Percentiles rank a stretch among this genome's conserved stretches.
Conservation (phyloP, 2,329 filamentous ascomycete genomes). For the Anisogramma anomala region DNA sequence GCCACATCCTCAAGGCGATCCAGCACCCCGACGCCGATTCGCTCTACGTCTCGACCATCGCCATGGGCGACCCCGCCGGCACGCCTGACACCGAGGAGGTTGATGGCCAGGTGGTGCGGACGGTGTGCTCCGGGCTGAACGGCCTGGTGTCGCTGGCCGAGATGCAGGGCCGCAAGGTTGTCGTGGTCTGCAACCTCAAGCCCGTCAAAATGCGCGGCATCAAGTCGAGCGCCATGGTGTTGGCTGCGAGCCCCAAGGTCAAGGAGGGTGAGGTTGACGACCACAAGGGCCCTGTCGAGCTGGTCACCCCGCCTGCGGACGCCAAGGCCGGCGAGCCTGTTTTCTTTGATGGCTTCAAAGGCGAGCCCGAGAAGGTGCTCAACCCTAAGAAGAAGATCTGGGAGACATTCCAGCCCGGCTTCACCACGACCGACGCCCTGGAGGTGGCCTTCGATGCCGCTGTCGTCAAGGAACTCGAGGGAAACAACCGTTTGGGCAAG, state of each 20-base stretch:
- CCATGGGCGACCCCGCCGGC: conserved; percentile 77
- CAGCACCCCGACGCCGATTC: conserved; percentile 96
- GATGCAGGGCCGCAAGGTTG: conserved; percentile 92
- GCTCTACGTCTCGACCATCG: conserved; percentile 89
- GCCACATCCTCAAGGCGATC: conserved; percentile 91
- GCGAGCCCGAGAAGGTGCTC: conserved; percentile 81
- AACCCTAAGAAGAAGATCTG: conserved; percentile 99
- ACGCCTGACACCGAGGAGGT: conserved; percentile 83
- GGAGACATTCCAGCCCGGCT: conserved; percentile 93
- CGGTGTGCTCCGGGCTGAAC: conserved; percentile 93
- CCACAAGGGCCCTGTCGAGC: conserved; percentile 83
- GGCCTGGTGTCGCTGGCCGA: conserved; percentile 84
- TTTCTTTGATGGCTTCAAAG: conserved; percentile 88
- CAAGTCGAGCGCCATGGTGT: conserved; percentile 74
- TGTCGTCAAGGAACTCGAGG: conserved; percentile 59
- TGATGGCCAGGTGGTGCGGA: conserved; percentile 84
- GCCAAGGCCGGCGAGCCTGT: conserved; percentile 77
- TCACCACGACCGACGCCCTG: conserved; percentile 71
- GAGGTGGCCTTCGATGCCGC: conserved; percentile 80
- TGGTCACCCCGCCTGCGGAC: conserved; percentile 71
- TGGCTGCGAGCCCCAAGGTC: conserved; percentile 78
- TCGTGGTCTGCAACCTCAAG: conserved; percentile 96
- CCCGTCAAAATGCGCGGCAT: conserved; percentile 96
- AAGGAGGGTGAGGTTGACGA: conserved; percentile 74
- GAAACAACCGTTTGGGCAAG: conserved; percentile 54